These are phyloP conservation scores for Claviceps capensis DNA, from an alignment of 2,329 filamentous ascomycete genomes.

Conservation along the genomic window DNA sequence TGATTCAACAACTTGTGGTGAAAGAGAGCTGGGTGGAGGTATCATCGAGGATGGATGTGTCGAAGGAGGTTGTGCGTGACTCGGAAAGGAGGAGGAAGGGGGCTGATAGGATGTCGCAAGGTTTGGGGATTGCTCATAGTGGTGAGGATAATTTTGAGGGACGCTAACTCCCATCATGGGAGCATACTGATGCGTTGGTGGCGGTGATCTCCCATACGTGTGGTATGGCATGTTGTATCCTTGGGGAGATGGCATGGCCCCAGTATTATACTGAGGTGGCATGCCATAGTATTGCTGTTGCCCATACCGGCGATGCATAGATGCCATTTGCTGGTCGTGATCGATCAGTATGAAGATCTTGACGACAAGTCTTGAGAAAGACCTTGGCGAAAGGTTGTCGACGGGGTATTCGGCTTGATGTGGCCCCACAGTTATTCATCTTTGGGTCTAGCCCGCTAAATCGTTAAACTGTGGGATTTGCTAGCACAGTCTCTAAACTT, in stretches of 20 bases:
- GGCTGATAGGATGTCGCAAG: slow-evolving; percentile 44
- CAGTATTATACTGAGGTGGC: slow-evolving; percentile 45
- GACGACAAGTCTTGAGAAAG: not conserved
- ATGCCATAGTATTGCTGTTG: slow-evolving; percentile 36
- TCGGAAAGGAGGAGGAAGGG: slow-evolving; percentile 29
- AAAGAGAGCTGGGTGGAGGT: slow-evolving; percentile 32
- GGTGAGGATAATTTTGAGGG: slow-evolving; percentile 33
- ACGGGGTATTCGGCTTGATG: not conserved
- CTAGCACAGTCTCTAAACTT: not conserved
- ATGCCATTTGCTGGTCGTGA: slow-evolving; percentile 22
- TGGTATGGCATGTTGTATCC: slow-evolving; percentile 34
- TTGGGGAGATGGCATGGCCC: slow-evolving; percentile 26
- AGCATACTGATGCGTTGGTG: slow-evolving; percentile 40
- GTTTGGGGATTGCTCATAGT: slow-evolving; percentile 37
- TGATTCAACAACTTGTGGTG: slow-evolving; percentile 25
- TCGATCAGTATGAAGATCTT: slow-evolving; percentile 12
- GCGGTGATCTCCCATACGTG: slow-evolving; percentile 34
- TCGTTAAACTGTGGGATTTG: not conserved
- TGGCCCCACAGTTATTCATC: not conserved
- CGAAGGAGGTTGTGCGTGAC: slow-evolving; percentile 38
- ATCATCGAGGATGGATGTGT: slow-evolving; percentile 31
- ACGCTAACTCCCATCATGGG: slow-evolving; percentile 35
- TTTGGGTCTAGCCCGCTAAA: not conserved
- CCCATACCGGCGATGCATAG: slow-evolving; percentile 37
- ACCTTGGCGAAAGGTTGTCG: not conserved